Evolutionary conservation across 345 rosid species (phyloP).

Genomic region (Camelina hispida): DNA sequence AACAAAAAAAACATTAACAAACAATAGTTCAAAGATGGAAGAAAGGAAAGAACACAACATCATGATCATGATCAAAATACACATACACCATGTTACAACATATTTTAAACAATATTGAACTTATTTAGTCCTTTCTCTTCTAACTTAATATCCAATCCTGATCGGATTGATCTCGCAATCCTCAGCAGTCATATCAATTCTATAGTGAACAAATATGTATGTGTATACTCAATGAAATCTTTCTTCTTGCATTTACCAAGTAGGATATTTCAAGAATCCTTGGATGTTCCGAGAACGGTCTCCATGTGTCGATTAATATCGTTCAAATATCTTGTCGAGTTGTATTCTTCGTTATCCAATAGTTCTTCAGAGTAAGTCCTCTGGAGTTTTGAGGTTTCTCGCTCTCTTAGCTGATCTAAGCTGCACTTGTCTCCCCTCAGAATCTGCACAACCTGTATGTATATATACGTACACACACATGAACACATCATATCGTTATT

Average conservation of each 20-base stretch:
- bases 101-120: conserved; percentile 26
- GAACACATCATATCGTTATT: not conserved
- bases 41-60: conserved; percentile 14
- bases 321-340: conserved; percentile 59
- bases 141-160: conserved; percentile 14
- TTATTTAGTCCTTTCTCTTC: conserved; percentile 22
- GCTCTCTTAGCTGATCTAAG: conserved; percentile 46
- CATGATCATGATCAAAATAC: conserved; percentile 26
- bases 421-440: conserved; percentile 58
- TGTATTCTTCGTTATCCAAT: conserved; percentile 70
- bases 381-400: conserved; percentile 43
- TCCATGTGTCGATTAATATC: conserved; percentile 69
- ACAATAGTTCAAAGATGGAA: conserved; percentile 6
- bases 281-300: conserved; percentile 52
- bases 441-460: conserved; percentile 59
- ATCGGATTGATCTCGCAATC: conserved; percentile 4
- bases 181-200: conserved; percentile 14
- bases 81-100: conserved; percentile 40
- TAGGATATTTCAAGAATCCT: conserved; percentile 25
- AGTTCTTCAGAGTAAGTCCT: conserved; percentile 80
- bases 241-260: conserved; percentile 3
- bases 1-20: conserved; percentile 9
- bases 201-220: conserved; percentile 28
- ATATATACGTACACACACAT: not conserved
- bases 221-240: not conserved